Percentiles rank a stretch among this genome's conserved stretches.
These are phyloP conservation scores for Aspergillus pseudonomiae DNA, from an alignment of 2,329 filamentous ascomycete genomes.

Conservation along the genomic window DNA sequence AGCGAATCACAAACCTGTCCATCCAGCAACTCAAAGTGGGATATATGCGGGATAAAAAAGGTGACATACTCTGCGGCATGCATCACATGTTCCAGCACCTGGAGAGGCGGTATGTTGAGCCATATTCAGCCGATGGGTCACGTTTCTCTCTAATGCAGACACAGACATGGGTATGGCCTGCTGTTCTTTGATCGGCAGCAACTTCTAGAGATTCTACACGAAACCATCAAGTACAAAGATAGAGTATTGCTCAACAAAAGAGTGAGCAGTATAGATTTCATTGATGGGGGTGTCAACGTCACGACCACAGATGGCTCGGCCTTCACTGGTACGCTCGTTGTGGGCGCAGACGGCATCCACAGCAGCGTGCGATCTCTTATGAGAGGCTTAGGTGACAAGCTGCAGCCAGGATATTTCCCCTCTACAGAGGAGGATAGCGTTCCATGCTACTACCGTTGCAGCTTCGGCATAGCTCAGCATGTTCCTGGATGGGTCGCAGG, in stretches of 20 bases:
- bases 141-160: not conserved
- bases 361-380: conserved; percentile 3
- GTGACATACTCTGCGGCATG: not conserved
- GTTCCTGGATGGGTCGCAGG: not conserved
- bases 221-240: not conserved
- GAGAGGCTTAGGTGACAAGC: not conserved
- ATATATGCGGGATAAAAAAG: not conserved
- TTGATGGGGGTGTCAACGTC: not conserved
- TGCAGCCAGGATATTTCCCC: conserved; percentile 1
- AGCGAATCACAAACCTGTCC: not conserved
- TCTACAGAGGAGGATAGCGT: not conserved
- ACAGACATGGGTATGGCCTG: not conserved
- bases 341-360: conserved; percentile 8
- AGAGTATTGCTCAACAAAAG: not conserved
- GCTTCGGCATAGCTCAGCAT: conserved; percentile 3
- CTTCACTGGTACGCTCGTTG: conserved; percentile 1
- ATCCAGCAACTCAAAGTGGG: not conserved
- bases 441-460: conserved; percentile 4
- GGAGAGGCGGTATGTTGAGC: not conserved
- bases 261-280: not conserved
- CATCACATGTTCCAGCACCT: not conserved
- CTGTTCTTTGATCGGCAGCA: not conserved
- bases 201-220: not conserved
- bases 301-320: not conserved
- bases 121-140: too few relatives aligned